Evolutionary conservation across 495 filamentous ascomycete species (phyloP).

Genomic region (Astrocystis sublimbata): DNA sequence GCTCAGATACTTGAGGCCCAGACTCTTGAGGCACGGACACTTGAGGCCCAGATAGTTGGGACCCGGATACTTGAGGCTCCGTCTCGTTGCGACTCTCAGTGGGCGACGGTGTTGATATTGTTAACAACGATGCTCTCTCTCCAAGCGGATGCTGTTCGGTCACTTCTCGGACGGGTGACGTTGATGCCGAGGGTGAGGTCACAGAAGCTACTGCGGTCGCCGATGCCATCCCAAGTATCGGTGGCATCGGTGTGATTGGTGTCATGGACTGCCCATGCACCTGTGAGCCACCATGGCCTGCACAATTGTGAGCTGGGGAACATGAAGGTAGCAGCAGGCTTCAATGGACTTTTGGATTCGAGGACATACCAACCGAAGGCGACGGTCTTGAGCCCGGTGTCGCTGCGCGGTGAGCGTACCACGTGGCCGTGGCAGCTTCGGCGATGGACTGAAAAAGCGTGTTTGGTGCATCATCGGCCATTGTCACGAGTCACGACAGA

Average conservation of each 20-base stretch:
- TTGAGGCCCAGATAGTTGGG: too few species aligned
- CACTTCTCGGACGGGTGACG: too few species aligned
- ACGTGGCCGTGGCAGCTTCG: slow-evolving; percentile 23
- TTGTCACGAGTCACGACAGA: too few species aligned
- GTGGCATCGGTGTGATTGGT: background rate
- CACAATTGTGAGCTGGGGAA: background rate
- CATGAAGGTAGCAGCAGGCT: background rate
- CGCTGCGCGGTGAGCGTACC: slow-evolving; percentile 24
- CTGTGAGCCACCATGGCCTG: background rate
- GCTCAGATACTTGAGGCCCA: slow-evolving; percentile 3
- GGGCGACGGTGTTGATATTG: background rate
- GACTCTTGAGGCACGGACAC: too few species aligned
- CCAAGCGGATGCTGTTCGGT: too few species aligned
- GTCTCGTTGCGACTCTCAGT: slow-evolving; percentile 7
- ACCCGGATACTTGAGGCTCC: background rate
- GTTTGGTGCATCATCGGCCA: background rate
- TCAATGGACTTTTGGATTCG: background rate
- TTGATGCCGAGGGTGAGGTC: background rate
- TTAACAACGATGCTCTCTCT: too few species aligned
- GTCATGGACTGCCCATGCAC: background rate
- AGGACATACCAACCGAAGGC: background rate
- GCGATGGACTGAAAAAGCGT: slow-evolving; percentile 16
- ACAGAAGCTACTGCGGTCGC: background rate
- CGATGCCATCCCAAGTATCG: background rate
- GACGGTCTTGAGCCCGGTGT: slow-evolving; percentile 10